Evolutionary conservation across 345 rosid genomes (phyloP).

Genomic region (Gossypium ekmanianum): DNA sequence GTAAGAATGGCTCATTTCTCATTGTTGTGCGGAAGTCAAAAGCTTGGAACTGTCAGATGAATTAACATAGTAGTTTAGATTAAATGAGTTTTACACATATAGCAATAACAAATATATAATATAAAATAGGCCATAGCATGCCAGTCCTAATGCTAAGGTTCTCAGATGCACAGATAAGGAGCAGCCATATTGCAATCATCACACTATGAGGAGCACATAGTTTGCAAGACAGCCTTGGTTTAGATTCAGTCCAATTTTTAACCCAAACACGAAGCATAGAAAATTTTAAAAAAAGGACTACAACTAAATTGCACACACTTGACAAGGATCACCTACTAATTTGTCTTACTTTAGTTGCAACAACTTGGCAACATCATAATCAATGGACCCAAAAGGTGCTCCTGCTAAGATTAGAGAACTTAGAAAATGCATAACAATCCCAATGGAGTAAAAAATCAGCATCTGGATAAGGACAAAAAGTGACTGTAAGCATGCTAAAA

Average conservation of each 20-base stretch:
- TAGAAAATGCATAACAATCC: neutral
- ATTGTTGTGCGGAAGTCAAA: slow-evolving; percentile 92
- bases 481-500: neutral
- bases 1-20: slow-evolving; percentile 96
- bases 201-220: neutral
- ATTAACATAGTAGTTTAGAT: slow-evolving; percentile 15
- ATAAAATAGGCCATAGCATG: neutral
- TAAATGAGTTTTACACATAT: slow-evolving; percentile 3
- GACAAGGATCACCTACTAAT: neutral
- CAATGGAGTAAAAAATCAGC: neutral
- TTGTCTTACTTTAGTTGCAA: neutral
- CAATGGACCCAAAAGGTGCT: slow-evolving; percentile 8
- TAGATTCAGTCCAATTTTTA: neutral
- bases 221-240: neutral
- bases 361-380: neutral
- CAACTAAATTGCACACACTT: neutral
- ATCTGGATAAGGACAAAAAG: neutral
- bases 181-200: neutral
- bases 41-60: slow-evolving; percentile 63
- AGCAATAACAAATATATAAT: neutral
- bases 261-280: neutral
- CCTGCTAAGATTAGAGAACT: neutral
- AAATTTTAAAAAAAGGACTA: neutral
- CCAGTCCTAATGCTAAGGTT: neutral
- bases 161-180: slow-evolving; percentile 3